Evolutionary conservation across 208 protist species (phyloP).

Genomic region (Wallacemonas sp.): DNA sequence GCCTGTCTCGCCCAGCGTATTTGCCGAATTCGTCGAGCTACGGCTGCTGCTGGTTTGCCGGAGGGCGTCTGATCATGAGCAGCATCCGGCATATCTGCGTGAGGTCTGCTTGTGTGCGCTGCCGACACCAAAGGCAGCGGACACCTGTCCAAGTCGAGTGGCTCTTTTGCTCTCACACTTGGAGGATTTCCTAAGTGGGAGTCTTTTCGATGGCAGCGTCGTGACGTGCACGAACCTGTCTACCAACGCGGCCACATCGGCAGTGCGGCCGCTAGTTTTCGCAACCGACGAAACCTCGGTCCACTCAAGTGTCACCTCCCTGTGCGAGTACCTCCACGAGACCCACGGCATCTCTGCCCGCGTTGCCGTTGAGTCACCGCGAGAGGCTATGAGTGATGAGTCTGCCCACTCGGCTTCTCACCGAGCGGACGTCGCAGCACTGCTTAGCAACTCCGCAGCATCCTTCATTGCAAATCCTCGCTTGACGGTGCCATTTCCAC

Average conservation of each 20-base stretch:
- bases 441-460: neutral
- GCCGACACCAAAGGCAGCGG: neutral
- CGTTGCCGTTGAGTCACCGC: neutral
- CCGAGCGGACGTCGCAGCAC: neutral
- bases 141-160: slow-evolving; percentile 11
- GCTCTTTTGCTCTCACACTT: slow-evolving; percentile 53
- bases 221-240: slow-evolving; percentile 39
- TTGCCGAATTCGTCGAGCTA: slow-evolving; percentile 2
- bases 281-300: neutral
- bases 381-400: neutral
- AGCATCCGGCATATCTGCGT: slow-evolving; percentile 3
- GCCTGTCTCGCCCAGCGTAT: neutral
- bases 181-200: slow-evolving; percentile 54
- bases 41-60: slow-evolving; percentile 13
- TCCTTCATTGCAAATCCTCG: neutral
- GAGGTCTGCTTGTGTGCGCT: neutral
- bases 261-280: neutral
- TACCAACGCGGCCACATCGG: neutral
- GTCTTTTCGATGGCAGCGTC: slow-evolving; percentile 68
- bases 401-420: neutral
- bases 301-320: neutral
- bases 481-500: neutral
- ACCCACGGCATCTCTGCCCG: neutral
- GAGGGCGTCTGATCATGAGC: neutral
- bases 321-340: neutral